A percentile compares a stretch with the other conserved stretches of the same genome.
phyloP scores from a whole-genome alignment of 352 stramenopile genomes.

The Phytophthora idaei region DNA sequence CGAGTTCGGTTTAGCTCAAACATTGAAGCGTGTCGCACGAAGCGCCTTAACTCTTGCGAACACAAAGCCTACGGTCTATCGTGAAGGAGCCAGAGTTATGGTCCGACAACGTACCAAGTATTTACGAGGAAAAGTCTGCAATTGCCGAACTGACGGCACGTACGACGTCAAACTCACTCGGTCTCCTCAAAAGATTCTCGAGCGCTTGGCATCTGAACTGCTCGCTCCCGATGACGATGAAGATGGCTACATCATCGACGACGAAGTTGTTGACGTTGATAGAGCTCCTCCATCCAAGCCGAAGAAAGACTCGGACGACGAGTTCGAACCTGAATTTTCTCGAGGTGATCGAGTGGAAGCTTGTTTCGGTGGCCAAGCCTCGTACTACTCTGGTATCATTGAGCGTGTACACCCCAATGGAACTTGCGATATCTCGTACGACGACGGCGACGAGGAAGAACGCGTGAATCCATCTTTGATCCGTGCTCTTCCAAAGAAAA shows the following conservation, averaged over 20 bases:
- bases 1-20: slow-evolving; percentile 51
- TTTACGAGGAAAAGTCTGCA: slow-evolving; percentile 45
- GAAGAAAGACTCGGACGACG: slow-evolving; percentile 30
- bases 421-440: slow-evolving; percentile 68
- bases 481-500: slow-evolving; percentile 18
- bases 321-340: slow-evolving; percentile 58
- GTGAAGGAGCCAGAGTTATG: slow-evolving; percentile 47
- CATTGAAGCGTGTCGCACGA: slow-evolving; percentile 41
- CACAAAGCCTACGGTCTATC: slow-evolving; percentile 41
- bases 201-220: slow-evolving; percentile 45
- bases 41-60: slow-evolving; percentile 29
- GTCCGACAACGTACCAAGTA: slow-evolving; percentile 65
- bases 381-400: slow-evolving; percentile 61
- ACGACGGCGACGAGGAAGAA: slow-evolving; percentile 73
- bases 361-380: slow-evolving; percentile 57
- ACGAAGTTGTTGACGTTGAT: slow-evolving; percentile 20
- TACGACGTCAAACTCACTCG: slow-evolving; percentile 57
- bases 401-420: slow-evolving; percentile 56
- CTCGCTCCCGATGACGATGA: slow-evolving; percentile 52
- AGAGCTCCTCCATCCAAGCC: slow-evolving; percentile 15
- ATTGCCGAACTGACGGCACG: slow-evolving; percentile 50
- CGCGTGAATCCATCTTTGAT: slow-evolving; percentile 57
- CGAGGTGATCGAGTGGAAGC: slow-evolving; percentile 66
- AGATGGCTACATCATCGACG: slow-evolving; percentile 34
- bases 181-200: slow-evolving; percentile 34